These are phyloP conservation scores for Neurospora sp. DNA, from an alignment of 495 filamentous ascomycete genomes.

Conservation along the genomic window DNA sequence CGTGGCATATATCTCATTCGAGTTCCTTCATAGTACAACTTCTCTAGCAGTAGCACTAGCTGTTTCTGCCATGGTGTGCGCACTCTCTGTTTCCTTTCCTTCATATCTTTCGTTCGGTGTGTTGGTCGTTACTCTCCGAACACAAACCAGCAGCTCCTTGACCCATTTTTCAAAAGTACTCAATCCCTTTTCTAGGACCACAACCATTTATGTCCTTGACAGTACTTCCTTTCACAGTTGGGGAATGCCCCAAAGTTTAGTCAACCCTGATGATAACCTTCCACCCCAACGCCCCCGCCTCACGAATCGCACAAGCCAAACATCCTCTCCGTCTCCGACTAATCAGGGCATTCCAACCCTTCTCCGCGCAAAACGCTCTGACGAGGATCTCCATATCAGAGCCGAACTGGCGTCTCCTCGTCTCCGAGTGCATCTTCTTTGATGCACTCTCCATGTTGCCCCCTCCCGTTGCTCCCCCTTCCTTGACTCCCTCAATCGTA, in stretches of 20 bases:
- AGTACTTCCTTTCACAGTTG: background rate
- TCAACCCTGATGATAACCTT: conserved; percentile 54
- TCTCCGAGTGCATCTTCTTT: conserved; percentile 40
- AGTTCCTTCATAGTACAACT: background rate
- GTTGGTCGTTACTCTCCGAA: background rate
- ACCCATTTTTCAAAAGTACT: background rate
- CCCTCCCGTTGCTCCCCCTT: background rate
- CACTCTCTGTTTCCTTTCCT: background rate
- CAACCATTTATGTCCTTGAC: background rate
- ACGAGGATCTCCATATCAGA: conserved; percentile 54
- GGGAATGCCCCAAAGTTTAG: conserved; percentile 10
- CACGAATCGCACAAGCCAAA: conserved; percentile 57
- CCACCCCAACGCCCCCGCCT: conserved; percentile 57
- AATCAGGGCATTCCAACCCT: conserved; percentile 58
- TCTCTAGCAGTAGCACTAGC: background rate
- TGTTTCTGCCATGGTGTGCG: background rate
- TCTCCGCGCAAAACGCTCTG: conserved; percentile 59
- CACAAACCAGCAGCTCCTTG: background rate
- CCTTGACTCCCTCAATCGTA: background rate
- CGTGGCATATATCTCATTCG: background rate
- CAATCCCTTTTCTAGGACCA: background rate
- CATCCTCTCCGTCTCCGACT: conserved; percentile 54
- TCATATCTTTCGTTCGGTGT: background rate
- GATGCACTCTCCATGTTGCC: conserved; percentile 19
- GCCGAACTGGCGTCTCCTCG: conserved; percentile 39